Evolutionary conservation across 1,284 basidiomycete genomes (phyloP).

Genomic region (Apiotrichum brassicae): DNA sequence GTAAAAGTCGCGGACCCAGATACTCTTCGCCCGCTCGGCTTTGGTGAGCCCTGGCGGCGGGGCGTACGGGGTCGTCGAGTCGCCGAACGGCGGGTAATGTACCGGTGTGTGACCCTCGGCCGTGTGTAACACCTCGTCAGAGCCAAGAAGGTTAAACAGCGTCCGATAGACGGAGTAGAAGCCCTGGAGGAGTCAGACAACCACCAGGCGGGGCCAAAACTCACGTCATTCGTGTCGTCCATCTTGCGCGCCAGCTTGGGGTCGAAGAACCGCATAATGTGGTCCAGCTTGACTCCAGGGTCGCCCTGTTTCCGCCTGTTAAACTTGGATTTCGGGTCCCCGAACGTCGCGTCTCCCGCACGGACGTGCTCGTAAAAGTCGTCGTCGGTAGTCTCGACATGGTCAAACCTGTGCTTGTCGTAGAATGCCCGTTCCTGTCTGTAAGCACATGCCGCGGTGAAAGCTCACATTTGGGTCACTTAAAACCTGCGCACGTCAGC

Average conservation of each 20-base stretch:
- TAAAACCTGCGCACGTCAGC: conserved; percentile 55
- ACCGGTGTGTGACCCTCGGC: conserved; percentile 47
- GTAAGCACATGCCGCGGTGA: background rate
- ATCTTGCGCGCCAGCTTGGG: conserved; percentile 64
- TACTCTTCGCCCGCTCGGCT: conserved; percentile 46
- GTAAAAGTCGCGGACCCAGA: conserved; percentile 71
- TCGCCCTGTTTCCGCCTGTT: conserved; percentile 60
- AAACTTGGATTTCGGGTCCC: conserved; percentile 49
- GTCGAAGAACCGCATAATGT: conserved; percentile 82
- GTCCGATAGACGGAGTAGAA: conserved; percentile 89
- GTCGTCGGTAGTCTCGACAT: conserved; percentile 74
- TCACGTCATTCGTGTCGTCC: conserved; percentile 64
- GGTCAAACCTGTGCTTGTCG: conserved; percentile 85
- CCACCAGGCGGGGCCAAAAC: too few species aligned
- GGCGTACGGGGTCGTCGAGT: conserved; percentile 62
- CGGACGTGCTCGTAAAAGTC: conserved; percentile 79
- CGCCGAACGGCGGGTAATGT: conserved; percentile 76
- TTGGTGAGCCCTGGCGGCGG: conserved; percentile 50
- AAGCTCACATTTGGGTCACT: conserved; percentile 79
- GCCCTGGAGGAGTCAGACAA: conserved; percentile 52
- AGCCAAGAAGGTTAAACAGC: conserved; percentile 74
- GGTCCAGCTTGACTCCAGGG: conserved; percentile 70
- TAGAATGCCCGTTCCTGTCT: conserved; percentile 96
- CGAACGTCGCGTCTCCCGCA: conserved; percentile 52
- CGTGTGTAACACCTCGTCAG: conserved; percentile 68